Conservation (phyloP, 306 rosid genomes). For the Arachis stenosperma region DNA sequence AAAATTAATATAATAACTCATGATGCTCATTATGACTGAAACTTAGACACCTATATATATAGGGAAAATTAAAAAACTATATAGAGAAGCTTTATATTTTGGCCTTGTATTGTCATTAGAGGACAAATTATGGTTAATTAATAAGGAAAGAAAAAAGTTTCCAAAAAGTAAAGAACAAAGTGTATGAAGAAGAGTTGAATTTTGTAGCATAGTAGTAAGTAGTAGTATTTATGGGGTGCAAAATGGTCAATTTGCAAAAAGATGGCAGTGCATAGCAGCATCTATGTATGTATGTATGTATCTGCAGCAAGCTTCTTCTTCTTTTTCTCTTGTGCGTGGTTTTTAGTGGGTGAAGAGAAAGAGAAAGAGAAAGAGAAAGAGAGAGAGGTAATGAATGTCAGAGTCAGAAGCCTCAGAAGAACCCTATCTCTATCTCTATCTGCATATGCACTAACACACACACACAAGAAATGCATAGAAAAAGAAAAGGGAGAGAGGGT, state of each 20-base stretch:
- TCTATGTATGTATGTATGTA: not conserved
- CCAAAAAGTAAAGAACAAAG: not conserved
- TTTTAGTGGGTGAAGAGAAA: not conserved
- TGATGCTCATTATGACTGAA: too few relatives aligned
- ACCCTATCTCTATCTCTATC: too few relatives aligned
- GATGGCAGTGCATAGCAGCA: not conserved
- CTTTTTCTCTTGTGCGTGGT: not conserved
- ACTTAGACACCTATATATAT: too few relatives aligned
- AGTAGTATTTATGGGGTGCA: not conserved
- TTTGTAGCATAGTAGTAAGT: too few relatives aligned
- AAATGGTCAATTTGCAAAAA: not conserved
- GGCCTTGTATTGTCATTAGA: too few relatives aligned
- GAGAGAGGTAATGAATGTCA: constrained; percentile 45
- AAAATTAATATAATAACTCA: too few relatives aligned
- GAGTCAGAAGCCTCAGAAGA: constrained; percentile 41
- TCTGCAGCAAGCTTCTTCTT: not conserved
- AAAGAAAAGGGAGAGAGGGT: constrained; percentile 38
- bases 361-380: too few relatives aligned
- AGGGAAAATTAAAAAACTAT: too few relatives aligned
- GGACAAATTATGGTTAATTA: too few relatives aligned
- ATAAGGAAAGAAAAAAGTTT: too few relatives aligned
- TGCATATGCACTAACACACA: not conserved
- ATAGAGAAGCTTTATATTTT: too few relatives aligned
- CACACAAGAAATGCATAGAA: not conserved
- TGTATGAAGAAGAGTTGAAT: not conserved